Base-by-base conservation (phyloP, 352 stramenopile genomes). In the Pythium periplocum region DNA sequence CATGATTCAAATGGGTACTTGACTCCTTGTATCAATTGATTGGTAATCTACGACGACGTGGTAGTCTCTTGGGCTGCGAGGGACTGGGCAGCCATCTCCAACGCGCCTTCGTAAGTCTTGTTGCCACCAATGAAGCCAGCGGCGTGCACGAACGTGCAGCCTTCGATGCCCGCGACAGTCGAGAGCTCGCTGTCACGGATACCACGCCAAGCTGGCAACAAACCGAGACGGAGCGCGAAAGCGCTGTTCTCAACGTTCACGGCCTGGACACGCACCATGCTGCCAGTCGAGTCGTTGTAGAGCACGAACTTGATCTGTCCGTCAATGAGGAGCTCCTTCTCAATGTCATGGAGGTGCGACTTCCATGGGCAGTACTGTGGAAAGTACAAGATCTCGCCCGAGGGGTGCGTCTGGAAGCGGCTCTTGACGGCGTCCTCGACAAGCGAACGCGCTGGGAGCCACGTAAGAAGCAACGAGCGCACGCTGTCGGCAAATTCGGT, bases 91-190 rank as follows among this genome's bases (percentile, higher is more conserved):
- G 96, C 96, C 96, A 99, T 99, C 51, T 91, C 60, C 39, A 99
- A 67, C 3, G 92, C 97, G 31, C 96, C 97, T 52, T 98, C 92
- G 57, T 88, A 97, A 38, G 79, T 98, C 48, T 89, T 86, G 78
- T 99, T 98, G 55, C 96, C 97, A 9, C 97, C 97, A 55, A 99
- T 99, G 73, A 99, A 99, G 38, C 97, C 97, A n/a, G 87, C 90
- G 4, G 91, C 96, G 78, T 99, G 97, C 57, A 98, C 90, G 69
- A 99, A 99, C 3, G 89, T 97, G 73, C 87, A 96, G 56, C 89
- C 96, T 12, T 84, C 68, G 64, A 99, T 98, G 30, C 96, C 96
- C 2, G 83, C 65, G 8, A 94, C 61, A 6, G 62, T 57, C 34
- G 73, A 87, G 35, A 99, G 75, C 52, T 98, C 92, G 26, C 90